Base-by-base conservation (phyloP, 163 green algal genomes). In the Smithsoniella earleae region DNA sequence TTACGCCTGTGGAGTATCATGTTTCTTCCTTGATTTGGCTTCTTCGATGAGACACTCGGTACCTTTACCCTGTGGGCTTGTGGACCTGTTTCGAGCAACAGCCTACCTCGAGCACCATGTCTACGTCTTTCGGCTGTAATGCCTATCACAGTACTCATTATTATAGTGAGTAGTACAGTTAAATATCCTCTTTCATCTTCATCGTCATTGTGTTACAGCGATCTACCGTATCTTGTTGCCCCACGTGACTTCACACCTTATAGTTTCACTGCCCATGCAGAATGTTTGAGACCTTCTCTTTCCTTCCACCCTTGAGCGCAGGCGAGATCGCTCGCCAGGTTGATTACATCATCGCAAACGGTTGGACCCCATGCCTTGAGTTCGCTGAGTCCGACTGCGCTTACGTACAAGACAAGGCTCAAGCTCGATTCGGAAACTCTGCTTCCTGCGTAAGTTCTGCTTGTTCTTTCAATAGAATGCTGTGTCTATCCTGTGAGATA, bases 211-310 rank as follows among this genome's bases (percentile, higher is more conserved):
- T 49, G 10, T 49, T 49, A 49, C 40, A 13, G 40, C 13, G 10
- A 49, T 49, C 10, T 10, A 49, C 10, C 40, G 40, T 49, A 13
- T 49, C 40, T 49, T 49, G 40, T 49, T 49, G 10, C 13, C 10
- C 40, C 10, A 49, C 13, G 40, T 49, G 40, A 10, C 40, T 49
- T 10, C 40, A 10, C 10, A 49, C 40, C 40, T 13, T 49, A 13
- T 22, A 49, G 10, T 10, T 13, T 49, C 20, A 16, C 34, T 20
- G 20, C 27, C 3, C 13, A 27, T 55, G 74, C 87, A 91, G 83
- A 87, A 87, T 91, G 80, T 98, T 95, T 85, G 93, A 98, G 93
- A 97, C 91, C 81, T 90, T 98, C 80, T 97, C 90, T 66, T 98
- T 90, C 91, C 90, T 98, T 81, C 93, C 93, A 66, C 87, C 91